Base-by-base conservation (phyloP, 108 stramenopile genomes). In the Fistulifera pelliculosa region DNA sequence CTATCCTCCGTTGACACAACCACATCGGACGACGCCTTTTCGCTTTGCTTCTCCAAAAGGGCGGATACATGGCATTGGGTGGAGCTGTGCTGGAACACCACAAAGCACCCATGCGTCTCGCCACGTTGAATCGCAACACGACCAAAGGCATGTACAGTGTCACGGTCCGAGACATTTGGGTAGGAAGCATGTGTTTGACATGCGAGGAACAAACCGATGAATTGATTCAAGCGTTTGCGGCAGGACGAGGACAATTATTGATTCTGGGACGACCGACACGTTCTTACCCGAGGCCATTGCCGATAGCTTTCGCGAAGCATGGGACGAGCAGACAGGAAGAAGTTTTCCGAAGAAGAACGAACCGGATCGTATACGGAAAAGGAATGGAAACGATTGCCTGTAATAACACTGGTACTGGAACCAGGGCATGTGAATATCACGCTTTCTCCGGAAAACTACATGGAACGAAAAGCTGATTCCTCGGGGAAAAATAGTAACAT, bases 181-280 rank as follows among this genome's bases (percentile, higher is more conserved):
- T 89, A 25, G 81, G 83, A 2, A 63, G 68, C 23, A 54, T 63
- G 27, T 69, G 65, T 28, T 65, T 73, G 56, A 41, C 61, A 54
- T 27, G 72, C 64, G 28, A 66, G 43, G 26, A 71, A 73, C 13
- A 64, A 27, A 7, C 51, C 68, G 54, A 35, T 39, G 17, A 15
- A 38, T 47, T 48, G 4, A n/a, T 60, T 45, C 56, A 60, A 43
- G 54, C 54, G 15, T 74, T 90, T 62, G 76, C 81, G 24, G 44
- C 45, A 14, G 95, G 95, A 1, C 95, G 94, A 54, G 97, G 10
- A 90, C 81, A 17, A 94, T 98, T 54, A 73, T 98, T 4, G 97
- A 98, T 63, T 73, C 71, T 18, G 97, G 97, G 12, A 98, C 97
- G 6, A 98, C 97, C 15, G 97, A 98, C 64, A 94, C 94, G 1